Base-by-base conservation (phyloP, 345 rosid genomes). In the Populus simonii region DNA sequence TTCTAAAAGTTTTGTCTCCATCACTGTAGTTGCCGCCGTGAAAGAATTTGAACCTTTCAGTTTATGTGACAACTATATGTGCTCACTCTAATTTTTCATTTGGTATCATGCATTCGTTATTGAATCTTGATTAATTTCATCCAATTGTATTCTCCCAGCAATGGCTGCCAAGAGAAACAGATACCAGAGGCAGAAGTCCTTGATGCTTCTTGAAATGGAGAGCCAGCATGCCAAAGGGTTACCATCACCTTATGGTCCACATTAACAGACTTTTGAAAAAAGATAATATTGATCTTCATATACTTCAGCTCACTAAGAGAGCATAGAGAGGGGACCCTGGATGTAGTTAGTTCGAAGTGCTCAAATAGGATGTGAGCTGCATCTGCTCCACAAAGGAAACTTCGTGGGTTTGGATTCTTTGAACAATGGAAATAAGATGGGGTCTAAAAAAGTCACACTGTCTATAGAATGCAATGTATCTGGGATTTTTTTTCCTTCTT, bases 191-290 rank as follows among this genome's bases (percentile, higher is more conserved):
- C 98, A 96, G 76, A 96, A 92, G 79, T 96, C 99, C 7, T 62
- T 96, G 82, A 92, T 96, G 99, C 86, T 83, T 79, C 90, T 91
- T 11, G 98, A 94, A 88, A 90, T 94, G 97, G 98, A 92, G 87
- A 89, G 98, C 84, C 97, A 96, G 72, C 99, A 92, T 17, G 98
- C 95, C 0, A 94, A 96, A 85, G 96, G 93, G 78, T 81, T 93
- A 83, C 86, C 96, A n/a, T 89, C 98, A 3, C 94, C 96, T 16
- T 82, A 85, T 12, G 91, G 89, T 86, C 89, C 94, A 45, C 87
- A 76, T 55, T 92, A 88, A 85, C 77, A 73, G 61, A 41, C 55
- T 41, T 45, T 31, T 25, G 36, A 33, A 31, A n/a, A 70, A 72
- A 79, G 43, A 76, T 22, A 81, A 55, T 20, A 66, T 10, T 65